Conservation (phyloP, 2,329 filamentous ascomycete species). For the Stachybotrys chlorohalonatus region DNA sequence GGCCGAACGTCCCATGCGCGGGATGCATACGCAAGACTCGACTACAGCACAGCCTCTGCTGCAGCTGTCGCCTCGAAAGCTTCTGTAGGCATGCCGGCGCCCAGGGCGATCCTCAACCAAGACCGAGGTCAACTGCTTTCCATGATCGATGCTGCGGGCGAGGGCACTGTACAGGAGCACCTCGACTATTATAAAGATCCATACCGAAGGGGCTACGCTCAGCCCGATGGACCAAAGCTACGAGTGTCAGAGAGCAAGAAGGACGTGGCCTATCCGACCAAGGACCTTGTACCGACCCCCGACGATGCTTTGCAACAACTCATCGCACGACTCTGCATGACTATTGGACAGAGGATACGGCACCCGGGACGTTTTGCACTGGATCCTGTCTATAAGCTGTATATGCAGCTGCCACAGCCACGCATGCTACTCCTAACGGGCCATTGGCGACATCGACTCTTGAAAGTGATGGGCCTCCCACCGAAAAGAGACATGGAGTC, state of each 20-base stretch:
- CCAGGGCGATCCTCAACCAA: slow-evolving; percentile 6
- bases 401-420: slow-evolving; percentile 40
- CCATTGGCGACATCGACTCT: slow-evolving; percentile 49
- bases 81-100: slow-evolving; percentile 2
- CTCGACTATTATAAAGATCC: slow-evolving; percentile 43
- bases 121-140: slow-evolving; percentile 38
- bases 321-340: slow-evolving; percentile 29
- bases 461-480: slow-evolving; percentile 60
- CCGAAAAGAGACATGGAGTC: slow-evolving; percentile 45
- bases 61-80: slow-evolving; percentile 8
- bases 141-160: slow-evolving; percentile 41
- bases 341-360: slow-evolving; percentile 30
- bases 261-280: slow-evolving; percentile 37
- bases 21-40: slow-evolving; percentile 11
- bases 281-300: slow-evolving; percentile 26
- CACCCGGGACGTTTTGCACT: slow-evolving; percentile 30
- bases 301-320: slow-evolving; percentile 23
- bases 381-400: slow-evolving; percentile 38
- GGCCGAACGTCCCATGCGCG: slow-evolving; percentile 4
- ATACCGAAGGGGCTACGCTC: slow-evolving; percentile 44
- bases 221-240: slow-evolving; percentile 37
- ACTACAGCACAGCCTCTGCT: slow-evolving; percentile 17
- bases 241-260: slow-evolving; percentile 39
- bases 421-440: slow-evolving; percentile 41
- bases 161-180: slow-evolving; percentile 41